Conservation (phyloP, 345 rosid species). For the Hibiscus syriacus region DNA sequence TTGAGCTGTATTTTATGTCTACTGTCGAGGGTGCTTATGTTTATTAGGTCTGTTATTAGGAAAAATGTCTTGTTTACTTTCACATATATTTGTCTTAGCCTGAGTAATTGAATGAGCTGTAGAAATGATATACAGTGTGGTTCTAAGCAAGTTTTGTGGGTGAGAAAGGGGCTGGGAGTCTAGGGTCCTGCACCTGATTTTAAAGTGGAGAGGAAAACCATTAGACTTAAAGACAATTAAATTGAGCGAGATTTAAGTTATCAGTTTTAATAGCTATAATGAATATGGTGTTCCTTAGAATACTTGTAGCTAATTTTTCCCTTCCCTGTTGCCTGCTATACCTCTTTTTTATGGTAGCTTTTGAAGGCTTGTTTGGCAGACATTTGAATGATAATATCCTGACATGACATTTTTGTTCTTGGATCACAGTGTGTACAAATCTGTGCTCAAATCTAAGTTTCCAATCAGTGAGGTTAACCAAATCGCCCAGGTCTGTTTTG, state of each 20-base stretch:
- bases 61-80: background rate
- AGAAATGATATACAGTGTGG: background rate
- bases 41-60: background rate
- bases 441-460: constrained; percentile 76
- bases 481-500: constrained; percentile 80
- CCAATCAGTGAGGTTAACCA: constrained; percentile 82
- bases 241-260: background rate
- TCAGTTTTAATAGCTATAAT: background rate
- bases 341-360: background rate
- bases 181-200: background rate
- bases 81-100: constrained; percentile 1
- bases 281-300: background rate
- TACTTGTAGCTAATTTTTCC: background rate
- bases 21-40: background rate
- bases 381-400: background rate
- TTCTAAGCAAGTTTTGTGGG: background rate
- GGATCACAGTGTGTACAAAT: constrained; percentile 65
- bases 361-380: background rate
- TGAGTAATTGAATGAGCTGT: background rate
- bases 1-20: background rate
- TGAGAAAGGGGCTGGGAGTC: background rate
- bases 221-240: background rate
- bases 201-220: background rate
- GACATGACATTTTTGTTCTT: constrained; percentile 17
- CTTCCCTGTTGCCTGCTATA: background rate